These are phyloP conservation scores for Fennellomyces sp. DNA, from an alignment of 371 early-diverging fungal species.

Conservation along the genomic window DNA sequence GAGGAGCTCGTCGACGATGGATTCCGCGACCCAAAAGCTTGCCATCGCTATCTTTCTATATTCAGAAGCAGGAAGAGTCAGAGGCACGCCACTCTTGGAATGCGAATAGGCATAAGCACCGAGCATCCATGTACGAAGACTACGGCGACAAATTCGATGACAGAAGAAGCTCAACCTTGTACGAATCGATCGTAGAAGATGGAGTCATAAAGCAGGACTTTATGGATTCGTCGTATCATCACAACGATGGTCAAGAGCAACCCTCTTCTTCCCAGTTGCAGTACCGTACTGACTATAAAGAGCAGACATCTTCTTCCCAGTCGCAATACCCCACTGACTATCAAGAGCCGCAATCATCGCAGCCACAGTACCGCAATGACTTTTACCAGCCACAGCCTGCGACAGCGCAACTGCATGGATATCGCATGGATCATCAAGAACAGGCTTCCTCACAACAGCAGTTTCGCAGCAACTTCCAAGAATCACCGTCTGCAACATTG, in stretches of 20 bases:
- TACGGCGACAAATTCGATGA: not conserved
- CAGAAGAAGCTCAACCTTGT: too few relatives aligned
- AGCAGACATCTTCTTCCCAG: not conserved
- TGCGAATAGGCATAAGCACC: not conserved
- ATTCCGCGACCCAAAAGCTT: slow-evolving; percentile 13
- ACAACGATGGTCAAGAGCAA: not conserved
- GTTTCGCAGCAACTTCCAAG: too few relatives aligned
- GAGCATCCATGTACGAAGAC: not conserved
- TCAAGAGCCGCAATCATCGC: not conserved
- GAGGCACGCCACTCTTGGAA: not conserved
- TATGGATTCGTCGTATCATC: too few relatives aligned
- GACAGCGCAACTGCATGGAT: too few relatives aligned
- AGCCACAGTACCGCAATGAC: too few relatives aligned
- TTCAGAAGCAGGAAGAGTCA: not conserved
- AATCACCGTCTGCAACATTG: too few relatives aligned
- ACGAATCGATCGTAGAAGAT: too few relatives aligned
- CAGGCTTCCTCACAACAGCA: too few relatives aligned
- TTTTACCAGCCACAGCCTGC: too few relatives aligned
- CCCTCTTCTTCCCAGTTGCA: not conserved
- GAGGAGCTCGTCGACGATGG: not conserved
- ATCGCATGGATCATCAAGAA: too few relatives aligned
- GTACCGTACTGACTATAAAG: too few relatives aligned
- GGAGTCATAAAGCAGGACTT: too few relatives aligned
- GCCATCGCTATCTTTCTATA: slow-evolving; percentile 4
- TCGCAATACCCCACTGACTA: not conserved